These are phyloP conservation scores for Taphrina communis DNA, from an alignment of 1,139 yeast genomes.

Conservation along the genomic window DNA sequence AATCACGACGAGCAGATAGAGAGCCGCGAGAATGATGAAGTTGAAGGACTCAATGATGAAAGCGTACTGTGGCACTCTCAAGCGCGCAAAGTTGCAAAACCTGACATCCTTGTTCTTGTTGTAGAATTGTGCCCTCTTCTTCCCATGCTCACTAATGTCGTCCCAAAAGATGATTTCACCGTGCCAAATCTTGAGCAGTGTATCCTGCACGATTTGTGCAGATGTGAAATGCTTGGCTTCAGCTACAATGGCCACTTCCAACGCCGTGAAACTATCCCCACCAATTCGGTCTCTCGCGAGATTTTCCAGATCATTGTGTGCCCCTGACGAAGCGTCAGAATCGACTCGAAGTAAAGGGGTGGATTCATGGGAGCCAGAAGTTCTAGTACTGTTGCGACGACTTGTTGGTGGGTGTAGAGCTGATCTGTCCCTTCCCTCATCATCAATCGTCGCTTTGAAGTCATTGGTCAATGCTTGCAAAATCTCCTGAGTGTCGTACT, in stretches of 20 bases:
- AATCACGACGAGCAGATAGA: conserved; percentile 48
- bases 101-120: conserved; percentile 39
- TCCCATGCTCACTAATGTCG: conserved; percentile 48
- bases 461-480: conserved; percentile 30
- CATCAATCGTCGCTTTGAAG: conserved; percentile 10
- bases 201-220: conserved; percentile 49
- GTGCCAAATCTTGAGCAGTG: conserved; percentile 50
- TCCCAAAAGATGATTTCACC: conserved; percentile 52
- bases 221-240: conserved; percentile 49
- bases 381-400: conserved; percentile 4
- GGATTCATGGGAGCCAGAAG: neutral
- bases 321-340: neutral
- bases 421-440: neutral
- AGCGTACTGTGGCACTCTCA: conserved; percentile 51
- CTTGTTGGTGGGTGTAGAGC: neutral
- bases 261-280: conserved; percentile 47
- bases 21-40: conserved; percentile 48
- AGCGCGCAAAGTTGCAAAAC: conserved; percentile 49
- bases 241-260: conserved; percentile 50
- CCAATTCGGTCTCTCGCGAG: conserved; percentile 15
- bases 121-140: conserved; percentile 48
- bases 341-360: conserved; percentile 26
- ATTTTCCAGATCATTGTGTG: conserved; percentile 6
- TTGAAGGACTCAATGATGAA: conserved; percentile 50
- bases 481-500: conserved; percentile 22